Percentiles rank a stretch among this genome's conserved stretches.
phyloP scores from a whole-genome alignment of 2,329 filamentous ascomycete species.

The Fusarium sp. region DNA sequence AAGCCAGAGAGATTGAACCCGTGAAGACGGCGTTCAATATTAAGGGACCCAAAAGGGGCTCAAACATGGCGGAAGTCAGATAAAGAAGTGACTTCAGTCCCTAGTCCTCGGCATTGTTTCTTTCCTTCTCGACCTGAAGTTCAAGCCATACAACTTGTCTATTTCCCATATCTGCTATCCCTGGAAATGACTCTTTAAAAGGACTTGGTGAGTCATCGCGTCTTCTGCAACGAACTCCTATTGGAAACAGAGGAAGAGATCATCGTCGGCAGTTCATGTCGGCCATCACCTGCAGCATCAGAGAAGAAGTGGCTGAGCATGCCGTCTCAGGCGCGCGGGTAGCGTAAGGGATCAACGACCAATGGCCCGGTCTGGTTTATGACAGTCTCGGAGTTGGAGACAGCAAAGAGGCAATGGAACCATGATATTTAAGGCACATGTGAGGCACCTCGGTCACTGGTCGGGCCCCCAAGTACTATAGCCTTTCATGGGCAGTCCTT shows the following conservation, averaged over 20 bases:
- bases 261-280: not conserved
- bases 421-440: not conserved
- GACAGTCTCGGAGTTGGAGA: not conserved
- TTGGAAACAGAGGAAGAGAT: not conserved
- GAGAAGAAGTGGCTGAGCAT: not conserved
- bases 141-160: no score
- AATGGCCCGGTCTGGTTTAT: not conserved
- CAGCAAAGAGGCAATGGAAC: not conserved
- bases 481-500: not conserved
- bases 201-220: not conserved
- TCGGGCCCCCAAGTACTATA: not conserved
- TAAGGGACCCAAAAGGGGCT: no score
- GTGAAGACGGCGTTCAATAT: no score
- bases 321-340: not conserved
- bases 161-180: no score
- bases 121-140: no score
- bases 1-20: not conserved
- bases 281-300: not conserved
- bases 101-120: no score
- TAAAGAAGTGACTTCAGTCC: no score
- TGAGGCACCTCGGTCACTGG: not conserved
- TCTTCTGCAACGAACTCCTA: not conserved
- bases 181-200: no score
- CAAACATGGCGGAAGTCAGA: no score
- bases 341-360: fast-evolving